These are phyloP conservation scores for Fusarium mexicanum DNA, from an alignment of 2,329 filamentous ascomycete genomes.

Conservation along the genomic window DNA sequence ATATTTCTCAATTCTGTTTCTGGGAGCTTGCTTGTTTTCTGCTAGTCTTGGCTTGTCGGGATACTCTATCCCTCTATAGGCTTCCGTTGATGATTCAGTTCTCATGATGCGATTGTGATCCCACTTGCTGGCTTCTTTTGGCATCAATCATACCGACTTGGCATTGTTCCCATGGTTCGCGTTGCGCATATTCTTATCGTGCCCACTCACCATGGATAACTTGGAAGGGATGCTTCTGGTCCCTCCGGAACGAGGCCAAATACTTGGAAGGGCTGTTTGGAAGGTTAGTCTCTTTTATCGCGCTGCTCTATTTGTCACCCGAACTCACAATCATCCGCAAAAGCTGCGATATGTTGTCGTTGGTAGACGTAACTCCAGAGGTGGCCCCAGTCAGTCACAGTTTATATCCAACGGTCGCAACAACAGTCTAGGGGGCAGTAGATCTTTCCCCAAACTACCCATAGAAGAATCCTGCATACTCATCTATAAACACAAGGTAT, in stretches of 20 bases:
- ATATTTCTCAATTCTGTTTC: neutral
- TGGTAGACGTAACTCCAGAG: constrained; percentile 50
- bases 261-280: constrained; percentile 62
- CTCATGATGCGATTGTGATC: constrained; percentile 43
- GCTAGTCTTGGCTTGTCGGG: neutral
- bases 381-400: constrained; percentile 52
- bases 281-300: constrained; percentile 54
- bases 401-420: constrained; percentile 51
- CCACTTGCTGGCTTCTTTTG: constrained; percentile 4
- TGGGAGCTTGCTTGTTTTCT: neutral
- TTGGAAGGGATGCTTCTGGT: constrained; percentile 60
- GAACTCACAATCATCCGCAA: constrained; percentile 30
- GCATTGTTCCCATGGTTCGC: neutral
- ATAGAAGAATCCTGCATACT: constrained; percentile 60
- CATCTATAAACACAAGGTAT: constrained; percentile 67
- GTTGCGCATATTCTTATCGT: neutral
- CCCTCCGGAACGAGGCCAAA: constrained; percentile 61
- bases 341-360: constrained; percentile 70
- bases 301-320: neutral
- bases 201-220: constrained; percentile 47
- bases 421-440: constrained; percentile 50
- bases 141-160: neutral
- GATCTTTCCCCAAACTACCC: constrained; percentile 46
- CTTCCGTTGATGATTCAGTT: constrained; percentile 21
- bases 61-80: neutral